Evolutionary conservation across 805 yeast genomes (phyloP).

Genomic region (Candida takata): DNA sequence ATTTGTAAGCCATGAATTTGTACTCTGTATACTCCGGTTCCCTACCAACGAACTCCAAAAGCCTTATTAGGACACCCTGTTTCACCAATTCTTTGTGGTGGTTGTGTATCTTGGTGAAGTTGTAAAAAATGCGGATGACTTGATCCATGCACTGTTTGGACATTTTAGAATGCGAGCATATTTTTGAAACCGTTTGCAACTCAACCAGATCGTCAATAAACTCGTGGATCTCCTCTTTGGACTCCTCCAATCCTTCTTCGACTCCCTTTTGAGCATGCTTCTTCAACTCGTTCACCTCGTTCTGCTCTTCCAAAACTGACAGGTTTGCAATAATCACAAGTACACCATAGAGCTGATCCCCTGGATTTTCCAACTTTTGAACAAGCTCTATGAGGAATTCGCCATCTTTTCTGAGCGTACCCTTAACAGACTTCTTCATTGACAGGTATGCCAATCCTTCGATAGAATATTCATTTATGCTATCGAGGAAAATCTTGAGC

Average conservation of each 20-base stretch:
- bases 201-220: conserved; percentile 20
- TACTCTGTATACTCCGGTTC: conserved; percentile 7
- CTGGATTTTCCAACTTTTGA: conserved; percentile 16
- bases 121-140: conserved; percentile 26
- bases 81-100: conserved; percentile 28
- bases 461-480: conserved; percentile 21
- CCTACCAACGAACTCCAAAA: conserved; percentile 22
- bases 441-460: conserved; percentile 49
- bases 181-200: conserved; percentile 12
- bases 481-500: conserved; percentile 23
- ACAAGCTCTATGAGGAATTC: conserved; percentile 27
- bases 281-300: conserved; percentile 24
- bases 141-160: conserved; percentile 22
- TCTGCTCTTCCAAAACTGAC: conserved; percentile 20
- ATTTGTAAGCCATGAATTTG: conserved; percentile 29
- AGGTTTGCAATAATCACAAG: conserved; percentile 29
- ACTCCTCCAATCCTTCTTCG: conserved; percentile 13
- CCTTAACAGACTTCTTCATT: conserved; percentile 32
- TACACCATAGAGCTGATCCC: conserved; percentile 24
- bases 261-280: conserved; percentile 27
- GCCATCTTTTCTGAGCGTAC: conserved; percentile 23
- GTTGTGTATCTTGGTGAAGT: conserved; percentile 21
- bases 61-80: conserved; percentile 40
- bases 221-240: conserved; percentile 12
- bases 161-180: conserved; percentile 12